phyloP scores from a whole-genome alignment of 1,284 basidiomycete species.

The Melampsora larici-populina region DNA sequence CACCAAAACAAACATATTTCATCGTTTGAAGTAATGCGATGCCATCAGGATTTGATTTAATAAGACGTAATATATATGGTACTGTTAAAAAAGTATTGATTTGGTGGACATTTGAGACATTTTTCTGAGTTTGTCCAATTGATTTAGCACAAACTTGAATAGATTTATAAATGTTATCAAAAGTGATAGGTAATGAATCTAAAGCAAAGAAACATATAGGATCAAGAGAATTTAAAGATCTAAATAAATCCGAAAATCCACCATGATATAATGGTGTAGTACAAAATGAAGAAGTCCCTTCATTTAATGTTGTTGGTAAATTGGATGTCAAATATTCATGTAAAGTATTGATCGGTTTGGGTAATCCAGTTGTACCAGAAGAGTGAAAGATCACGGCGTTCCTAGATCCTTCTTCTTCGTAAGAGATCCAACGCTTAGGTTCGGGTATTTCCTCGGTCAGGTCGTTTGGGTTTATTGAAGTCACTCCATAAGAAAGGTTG shows the following conservation, averaged over 20 bases:
- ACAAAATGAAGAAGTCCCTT: slow-evolving; percentile 53
- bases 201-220: slow-evolving; percentile 55
- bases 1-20: slow-evolving; percentile 60
- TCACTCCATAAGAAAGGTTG: background rate
- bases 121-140: background rate
- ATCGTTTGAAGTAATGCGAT: slow-evolving; percentile 57
- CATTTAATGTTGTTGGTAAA: slow-evolving; percentile 50
- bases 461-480: background rate
- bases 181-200: slow-evolving; percentile 52
- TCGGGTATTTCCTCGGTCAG: too few species aligned
- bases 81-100: slow-evolving; percentile 54
- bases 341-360: slow-evolving; percentile 58
- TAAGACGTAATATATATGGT: slow-evolving; percentile 58
- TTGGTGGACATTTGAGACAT: background rate
- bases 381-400: slow-evolving; percentile 64
- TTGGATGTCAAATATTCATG: slow-evolving; percentile 53
- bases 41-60: slow-evolving; percentile 61
- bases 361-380: slow-evolving; percentile 61
- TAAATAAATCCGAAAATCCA: slow-evolving; percentile 56
- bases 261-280: slow-evolving; percentile 58
- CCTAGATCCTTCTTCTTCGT: slow-evolving; percentile 49
- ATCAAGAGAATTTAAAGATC: slow-evolving; percentile 55
- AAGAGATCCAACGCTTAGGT: slow-evolving; percentile 13
- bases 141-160: slow-evolving; percentile 48
- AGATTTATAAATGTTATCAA: slow-evolving; percentile 51